Evolutionary conservation across 441 rosid species (phyloP), one percentile per base, ranked within the genome.

Genomic region (Populus hybrid): DNA sequence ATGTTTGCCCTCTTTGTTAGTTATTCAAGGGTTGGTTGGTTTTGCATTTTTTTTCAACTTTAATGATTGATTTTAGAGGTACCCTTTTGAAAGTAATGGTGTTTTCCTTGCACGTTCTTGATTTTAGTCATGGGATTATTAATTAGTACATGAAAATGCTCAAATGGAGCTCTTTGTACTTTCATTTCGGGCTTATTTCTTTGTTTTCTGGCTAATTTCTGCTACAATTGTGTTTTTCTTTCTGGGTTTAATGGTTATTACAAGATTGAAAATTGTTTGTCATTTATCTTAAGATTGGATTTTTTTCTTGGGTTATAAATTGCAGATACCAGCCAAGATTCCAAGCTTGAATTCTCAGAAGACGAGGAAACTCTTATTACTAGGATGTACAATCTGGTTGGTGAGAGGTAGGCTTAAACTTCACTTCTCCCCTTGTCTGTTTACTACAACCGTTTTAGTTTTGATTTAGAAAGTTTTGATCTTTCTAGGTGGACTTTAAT

Each of bases 341-440:
- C 79, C n/a, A 84, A 86, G 86, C 83, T 82, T 64, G 89, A 86
- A 20, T 90, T 90, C 83, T 84, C 89, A 30, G 90, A 88, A 73
- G 92, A 90, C 65, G 94, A 90, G 76, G 90, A 90, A 74, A 85
- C 85, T 46, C 94, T 88, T 21, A 78, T 90, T 70, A 80, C 77
- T 1, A 81, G 86, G 83, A 90, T 90, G 90, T 90, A 73, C 78
- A 90, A 85, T 80, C 84, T 90, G 59, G 92, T 88, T 67, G 89
- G 90, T 9, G 84, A 88, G 80, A 86, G 90, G 92, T 90, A 77
- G 71, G 82, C 63, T 64, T 65, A 32, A 16, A 14, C 72, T 77
- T 74, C n/a, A 35, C 53, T n/a, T 70, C 20, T 24, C 0, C 34
- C 10, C 34, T 68, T 46, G 57, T 46, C 20, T 46, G 16, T 46